phyloP scores from a whole-genome alignment of 2,329 filamentous ascomycete species.

The Didymella segeticola region DNA sequence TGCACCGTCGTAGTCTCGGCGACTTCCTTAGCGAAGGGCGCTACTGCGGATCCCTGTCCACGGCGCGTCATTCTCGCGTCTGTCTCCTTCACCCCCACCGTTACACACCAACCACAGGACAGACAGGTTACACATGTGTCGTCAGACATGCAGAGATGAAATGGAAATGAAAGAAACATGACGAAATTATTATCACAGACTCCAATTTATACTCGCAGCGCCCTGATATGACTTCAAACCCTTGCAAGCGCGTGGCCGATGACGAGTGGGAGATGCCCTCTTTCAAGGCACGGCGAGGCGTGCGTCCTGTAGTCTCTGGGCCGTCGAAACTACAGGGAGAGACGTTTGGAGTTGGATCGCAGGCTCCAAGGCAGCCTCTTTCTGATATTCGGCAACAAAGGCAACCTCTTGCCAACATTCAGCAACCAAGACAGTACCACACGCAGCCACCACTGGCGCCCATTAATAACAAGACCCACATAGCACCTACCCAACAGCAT shows the following conservation, averaged over 20 bases:
- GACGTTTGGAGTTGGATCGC: neutral
- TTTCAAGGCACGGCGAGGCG: neutral
- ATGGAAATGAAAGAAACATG: too few species aligned
- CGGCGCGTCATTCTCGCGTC: conserved; percentile 15
- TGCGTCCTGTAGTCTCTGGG: neutral
- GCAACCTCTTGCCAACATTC: neutral
- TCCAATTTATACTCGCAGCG: neutral
- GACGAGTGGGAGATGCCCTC: neutral
- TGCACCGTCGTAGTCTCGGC: too few species aligned
- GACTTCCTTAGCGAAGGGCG: too few species aligned
- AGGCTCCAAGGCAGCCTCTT: neutral
- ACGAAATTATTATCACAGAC: too few species aligned
- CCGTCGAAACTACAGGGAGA: neutral
- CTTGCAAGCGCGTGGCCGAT: conserved; percentile 5
- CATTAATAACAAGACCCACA: too few species aligned
- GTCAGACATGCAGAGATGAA: too few species aligned
- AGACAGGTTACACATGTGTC: too few species aligned
- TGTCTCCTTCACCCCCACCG: conserved; percentile 13
- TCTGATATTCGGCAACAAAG: neutral
- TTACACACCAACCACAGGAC: too few species aligned
- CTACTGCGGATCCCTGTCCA: conserved; percentile 17
- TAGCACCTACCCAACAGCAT: neutral
- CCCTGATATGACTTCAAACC: conserved; percentile 1
- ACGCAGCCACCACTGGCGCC: too few species aligned
- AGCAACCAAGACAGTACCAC: too few species aligned